Base-by-base conservation (phyloP, 2,329 filamentous ascomycete genomes). In the Beauveria brongniartii region DNA sequence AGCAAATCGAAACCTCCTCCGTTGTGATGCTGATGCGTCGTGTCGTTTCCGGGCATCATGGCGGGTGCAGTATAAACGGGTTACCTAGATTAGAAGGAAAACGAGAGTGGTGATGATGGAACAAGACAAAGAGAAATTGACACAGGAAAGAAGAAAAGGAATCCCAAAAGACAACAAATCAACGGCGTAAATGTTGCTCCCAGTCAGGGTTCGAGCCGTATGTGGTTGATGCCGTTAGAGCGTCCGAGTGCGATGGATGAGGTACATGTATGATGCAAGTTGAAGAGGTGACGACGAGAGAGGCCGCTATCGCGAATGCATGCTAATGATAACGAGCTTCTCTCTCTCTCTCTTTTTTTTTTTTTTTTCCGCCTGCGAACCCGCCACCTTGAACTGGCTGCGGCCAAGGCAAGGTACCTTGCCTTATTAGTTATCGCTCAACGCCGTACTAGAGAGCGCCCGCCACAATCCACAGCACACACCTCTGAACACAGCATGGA, bases 1-100 rank as follows among this genome's bases (percentile, higher is more conserved):
- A 86, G 71, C 66, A 86, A 75, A 72, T 86, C 83, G 67, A 80
- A 83, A 65, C 79, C 76, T 68, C 78, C 77, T 40, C 70, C 69
- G 67, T 73, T 74, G 50, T 60, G 40, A 14, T 52, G 50, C 46
- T 16, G 65, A 37, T 55, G 58, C n/a, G 61, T 48, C 41, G 28
- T 24, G 28, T 60, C 44, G 57, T 52, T 62, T 57, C 55, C 47
- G 20, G 55, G 54, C 61, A 54, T 57, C 10, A 44, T 56, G 48
- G 28, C 58, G 51, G 20, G 26, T 26, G 14, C 22, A 9, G 16
- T 47, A 41, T 60, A 54, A 43, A 22, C 2, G n/a, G 28, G 18
- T 37, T 41, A 58, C 55, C 55, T 58, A 58, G 55, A 43, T 57
- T 43, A 58, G 37, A 54, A 24, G 48, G 24, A 40, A 47, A 43